Percentiles rank a stretch among this genome's conserved stretches.
Conservation (phyloP, 1,284 basidiomycete genomes). For the Dichomitus squalens region DNA sequence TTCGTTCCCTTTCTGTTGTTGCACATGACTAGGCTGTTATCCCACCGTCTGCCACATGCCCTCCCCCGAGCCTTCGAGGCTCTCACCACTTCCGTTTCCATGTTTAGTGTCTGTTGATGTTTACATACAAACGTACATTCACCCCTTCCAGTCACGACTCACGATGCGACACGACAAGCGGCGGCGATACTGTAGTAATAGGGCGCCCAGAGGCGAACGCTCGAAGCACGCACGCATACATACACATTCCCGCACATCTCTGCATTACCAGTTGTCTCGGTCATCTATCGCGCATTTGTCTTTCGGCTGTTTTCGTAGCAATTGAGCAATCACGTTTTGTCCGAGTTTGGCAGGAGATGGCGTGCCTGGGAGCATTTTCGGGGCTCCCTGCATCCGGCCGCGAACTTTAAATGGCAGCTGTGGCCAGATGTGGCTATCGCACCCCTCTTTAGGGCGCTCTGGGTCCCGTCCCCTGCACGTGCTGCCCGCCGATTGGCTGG, state of each 20-base stretch:
- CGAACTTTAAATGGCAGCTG: conserved; percentile 12
- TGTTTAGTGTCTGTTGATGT: neutral
- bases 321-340: conserved; percentile 5
- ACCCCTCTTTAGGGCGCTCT: conserved; percentile 10
- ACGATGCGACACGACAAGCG: conserved; percentile 25
- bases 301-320: conserved; percentile 20
- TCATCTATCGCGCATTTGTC: conserved; percentile 16
- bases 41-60: conserved; percentile 9
- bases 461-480: conserved; percentile 11
- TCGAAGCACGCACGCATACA: conserved; percentile 10
- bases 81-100: neutral
- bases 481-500: conserved; percentile 17
- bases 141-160: conserved; percentile 19
- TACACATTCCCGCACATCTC: conserved; percentile 15
- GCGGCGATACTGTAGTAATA: conserved; percentile 34
- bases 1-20: conserved; percentile 8
- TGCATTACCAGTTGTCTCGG: conserved; percentile 21
- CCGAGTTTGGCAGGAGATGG: neutral
- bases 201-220: conserved; percentile 5
- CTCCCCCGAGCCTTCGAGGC: neutral
- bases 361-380: conserved; percentile 3
- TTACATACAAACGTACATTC: neutral
- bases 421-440: conserved; percentile 13
- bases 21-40: conserved; percentile 22
- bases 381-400: conserved; percentile 1